Conservation (phyloP, 1,284 basidiomycete genomes). For the Melampsora americana region DNA sequence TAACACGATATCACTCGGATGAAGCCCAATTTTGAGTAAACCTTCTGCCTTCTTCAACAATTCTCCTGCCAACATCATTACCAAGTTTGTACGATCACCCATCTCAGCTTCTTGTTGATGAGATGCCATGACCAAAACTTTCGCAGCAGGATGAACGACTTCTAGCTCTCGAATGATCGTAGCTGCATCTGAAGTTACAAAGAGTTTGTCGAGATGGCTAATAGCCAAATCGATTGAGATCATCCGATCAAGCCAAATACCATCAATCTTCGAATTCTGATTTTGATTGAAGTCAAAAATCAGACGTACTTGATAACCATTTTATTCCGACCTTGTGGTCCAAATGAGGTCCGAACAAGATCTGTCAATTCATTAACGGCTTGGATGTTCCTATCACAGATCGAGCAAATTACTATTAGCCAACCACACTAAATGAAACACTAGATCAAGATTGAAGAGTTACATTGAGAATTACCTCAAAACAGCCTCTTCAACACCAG, state of each 20-base stretch:
- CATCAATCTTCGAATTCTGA: background rate
- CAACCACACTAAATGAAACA: conserved; percentile 52
- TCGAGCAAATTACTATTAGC: conserved; percentile 54
- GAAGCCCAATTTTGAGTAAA: conserved; percentile 90
- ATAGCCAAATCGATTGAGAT: background rate
- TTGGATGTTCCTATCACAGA: conserved; percentile 75
- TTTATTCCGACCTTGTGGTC: conserved; percentile 76
- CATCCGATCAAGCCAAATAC: conserved; percentile 40
- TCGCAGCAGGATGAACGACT: conserved; percentile 96
- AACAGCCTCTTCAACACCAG: conserved; percentile 53
- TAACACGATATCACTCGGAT: conserved; percentile 81
- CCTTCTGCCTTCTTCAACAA: conserved; percentile 89
- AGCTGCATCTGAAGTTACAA: conserved; percentile 97
- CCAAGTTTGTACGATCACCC: conserved; percentile 95
- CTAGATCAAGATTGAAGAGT: background rate
- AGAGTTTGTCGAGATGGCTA: conserved; percentile 81
- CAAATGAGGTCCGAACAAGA: conserved; percentile 72
- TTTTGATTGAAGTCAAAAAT: background rate
- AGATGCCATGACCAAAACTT: conserved; percentile 93
- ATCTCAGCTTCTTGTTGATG: conserved; percentile 97
- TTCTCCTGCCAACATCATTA: conserved; percentile 93
- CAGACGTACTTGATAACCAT: conserved; percentile 71
- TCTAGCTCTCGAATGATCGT: conserved; percentile 98
- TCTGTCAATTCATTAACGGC: conserved; percentile 90
- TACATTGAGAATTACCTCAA: conserved; percentile 47